phyloP scores from a whole-genome alignment of 2,329 filamentous ascomycete genomes.

The Colletotrichum magnum region DNA sequence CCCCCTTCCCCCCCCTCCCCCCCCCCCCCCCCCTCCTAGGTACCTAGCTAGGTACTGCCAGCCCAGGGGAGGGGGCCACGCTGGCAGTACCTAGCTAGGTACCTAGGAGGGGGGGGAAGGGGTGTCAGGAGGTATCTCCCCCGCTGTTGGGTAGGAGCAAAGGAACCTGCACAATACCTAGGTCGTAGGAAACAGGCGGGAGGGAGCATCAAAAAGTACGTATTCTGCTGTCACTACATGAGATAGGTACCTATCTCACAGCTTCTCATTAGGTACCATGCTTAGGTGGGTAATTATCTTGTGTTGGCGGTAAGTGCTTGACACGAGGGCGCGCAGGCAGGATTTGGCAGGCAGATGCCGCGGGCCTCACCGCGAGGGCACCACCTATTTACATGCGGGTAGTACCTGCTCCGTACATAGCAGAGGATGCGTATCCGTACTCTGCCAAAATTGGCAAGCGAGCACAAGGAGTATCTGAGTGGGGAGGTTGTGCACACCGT shows the following conservation, averaged over 20 bases:
- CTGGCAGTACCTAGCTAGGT: slow-evolving; percentile 29
- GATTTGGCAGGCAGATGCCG: background rate
- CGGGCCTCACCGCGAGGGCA: background rate
- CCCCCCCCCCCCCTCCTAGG: too few species aligned
- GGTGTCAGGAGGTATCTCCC: slow-evolving; percentile 20
- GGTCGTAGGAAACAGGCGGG: slow-evolving; percentile 22
- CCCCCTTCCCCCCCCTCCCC: too few species aligned
- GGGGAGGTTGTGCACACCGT: too few species aligned
- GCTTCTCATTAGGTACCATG: too few species aligned
- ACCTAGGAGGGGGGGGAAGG: background rate
- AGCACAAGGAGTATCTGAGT: too few species aligned
- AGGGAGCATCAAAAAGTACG: slow-evolving; percentile 13
- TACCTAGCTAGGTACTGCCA: too few species aligned
- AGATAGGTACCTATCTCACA: background rate
- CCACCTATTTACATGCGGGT: too few species aligned
- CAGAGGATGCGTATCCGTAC: too few species aligned
- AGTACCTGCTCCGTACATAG: too few species aligned
- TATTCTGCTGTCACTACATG: background rate
- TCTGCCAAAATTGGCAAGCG: too few species aligned
- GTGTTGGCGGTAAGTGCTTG: background rate
- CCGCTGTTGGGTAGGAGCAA: slow-evolving; percentile 6
- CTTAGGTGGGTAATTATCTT: background rate
- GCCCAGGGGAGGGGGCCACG: slow-evolving; percentile 19
- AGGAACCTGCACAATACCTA: too few species aligned
- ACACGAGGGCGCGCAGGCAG: slow-evolving; percentile 6